These are phyloP conservation scores for Amanita thiersii DNA, from an alignment of 768 basidiomycete species.

Conservation along the genomic window DNA sequence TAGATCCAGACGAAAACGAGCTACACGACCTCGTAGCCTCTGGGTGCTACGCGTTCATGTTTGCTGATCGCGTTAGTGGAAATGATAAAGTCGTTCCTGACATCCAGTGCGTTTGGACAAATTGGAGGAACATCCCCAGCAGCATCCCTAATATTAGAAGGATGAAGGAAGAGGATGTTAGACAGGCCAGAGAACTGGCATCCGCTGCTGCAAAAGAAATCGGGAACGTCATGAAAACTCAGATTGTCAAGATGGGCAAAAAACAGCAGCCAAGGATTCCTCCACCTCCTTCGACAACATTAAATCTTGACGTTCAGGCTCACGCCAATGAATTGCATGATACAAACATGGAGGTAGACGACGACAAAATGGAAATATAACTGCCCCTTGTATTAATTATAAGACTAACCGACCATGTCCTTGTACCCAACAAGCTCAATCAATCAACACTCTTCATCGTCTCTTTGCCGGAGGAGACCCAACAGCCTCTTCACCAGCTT, in stretches of 20 bases:
- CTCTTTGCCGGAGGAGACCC: conserved; percentile 61
- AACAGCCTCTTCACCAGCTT: conserved; percentile 62
- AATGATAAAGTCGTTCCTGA: no score
- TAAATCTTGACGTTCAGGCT: conserved; percentile 1
- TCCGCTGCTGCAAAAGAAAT: conserved; percentile 34
- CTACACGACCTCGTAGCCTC: conserved; percentile 24
- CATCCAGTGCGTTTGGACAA: conserved; percentile 47
- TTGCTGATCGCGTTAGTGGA: conserved; percentile 20
- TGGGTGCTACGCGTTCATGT: conserved; percentile 69
- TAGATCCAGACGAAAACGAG: conserved; percentile 47
- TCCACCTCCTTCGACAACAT: background rate
- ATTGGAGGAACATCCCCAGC: conserved; percentile 26
- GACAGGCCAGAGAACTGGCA: conserved; percentile 41
- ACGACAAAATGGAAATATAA: conserved; percentile 37
- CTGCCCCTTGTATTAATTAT: no score
- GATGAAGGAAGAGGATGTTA: conserved; percentile 33
- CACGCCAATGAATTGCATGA: conserved; percentile 5
- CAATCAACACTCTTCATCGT: background rate
- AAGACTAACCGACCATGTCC: background rate
- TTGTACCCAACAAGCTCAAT: background rate
- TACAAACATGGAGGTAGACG: conserved; percentile 18
- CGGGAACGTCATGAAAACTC: conserved; percentile 36
- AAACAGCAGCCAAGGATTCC: conserved; percentile 10
- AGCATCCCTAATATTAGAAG: conserved; percentile 19
- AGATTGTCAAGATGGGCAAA: conserved; percentile 21